A percentile compares a stretch with the other conserved stretches of the same genome.
Conservation (phyloP, 2,329 filamentous ascomycete species). For the Paramyrothecium roridum region DNA sequence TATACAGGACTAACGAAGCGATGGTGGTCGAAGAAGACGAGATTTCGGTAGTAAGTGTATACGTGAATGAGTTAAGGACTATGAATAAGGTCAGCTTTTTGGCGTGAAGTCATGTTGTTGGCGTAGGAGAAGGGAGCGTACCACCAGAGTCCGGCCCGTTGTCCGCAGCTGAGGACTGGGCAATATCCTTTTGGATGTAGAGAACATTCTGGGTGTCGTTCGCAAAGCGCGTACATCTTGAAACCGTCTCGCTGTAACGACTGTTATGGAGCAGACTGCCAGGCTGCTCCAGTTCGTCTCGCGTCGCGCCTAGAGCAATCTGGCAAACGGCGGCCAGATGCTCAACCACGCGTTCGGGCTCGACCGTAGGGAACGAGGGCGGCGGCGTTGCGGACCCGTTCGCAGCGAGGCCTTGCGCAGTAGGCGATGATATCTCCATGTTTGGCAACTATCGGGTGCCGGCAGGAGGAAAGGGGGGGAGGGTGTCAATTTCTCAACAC, state of each 20-base stretch:
- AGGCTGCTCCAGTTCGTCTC: conserved; percentile 73
- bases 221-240: conserved; percentile 85
- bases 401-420: conserved; percentile 37
- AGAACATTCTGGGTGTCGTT: conserved; percentile 82
- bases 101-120: not conserved
- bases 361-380: conserved; percentile 49
- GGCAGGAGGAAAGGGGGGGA: conserved; percentile 9
- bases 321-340: conserved; percentile 69
- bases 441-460: conserved; percentile 11
- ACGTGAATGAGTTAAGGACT: conserved; percentile 61
- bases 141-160: conserved; percentile 44
- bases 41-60: conserved; percentile 79
- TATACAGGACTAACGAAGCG: conserved; percentile 84
- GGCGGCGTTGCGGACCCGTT: conserved; percentile 44
- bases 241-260: conserved; percentile 73
- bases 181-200: conserved; percentile 84
- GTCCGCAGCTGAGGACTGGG: conserved; percentile 48
- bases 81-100: conserved; percentile 9
- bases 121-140: conserved; percentile 23
- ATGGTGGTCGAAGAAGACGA: conserved; percentile 75
- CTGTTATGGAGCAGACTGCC: conserved; percentile 79
- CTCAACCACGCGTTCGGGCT: conserved; percentile 67
- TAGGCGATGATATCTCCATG: conserved; percentile 53
- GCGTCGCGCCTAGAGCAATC: conserved; percentile 71
- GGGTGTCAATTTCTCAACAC: conserved; percentile 14